These are phyloP conservation scores for Auricularia heimuer DNA, from an alignment of 768 basidiomycete species.

Conservation along the genomic window DNA sequence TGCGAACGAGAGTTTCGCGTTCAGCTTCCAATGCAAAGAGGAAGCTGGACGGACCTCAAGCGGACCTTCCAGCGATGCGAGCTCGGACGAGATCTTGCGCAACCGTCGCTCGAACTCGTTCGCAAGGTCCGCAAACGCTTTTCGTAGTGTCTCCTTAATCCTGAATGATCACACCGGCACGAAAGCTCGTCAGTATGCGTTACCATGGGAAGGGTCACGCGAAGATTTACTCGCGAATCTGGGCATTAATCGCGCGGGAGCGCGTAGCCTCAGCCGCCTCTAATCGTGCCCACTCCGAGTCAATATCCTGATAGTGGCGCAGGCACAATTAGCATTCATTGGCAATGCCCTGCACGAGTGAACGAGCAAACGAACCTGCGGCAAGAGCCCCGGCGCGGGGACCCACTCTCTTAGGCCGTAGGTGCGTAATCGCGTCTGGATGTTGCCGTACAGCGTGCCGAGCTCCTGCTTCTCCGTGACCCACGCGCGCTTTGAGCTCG, in stretches of 20 bases:
- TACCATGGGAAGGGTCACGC: too few species aligned
- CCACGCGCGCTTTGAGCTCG: conserved; percentile 77
- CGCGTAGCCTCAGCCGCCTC: conserved; percentile 64
- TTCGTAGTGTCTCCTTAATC: conserved; percentile 72
- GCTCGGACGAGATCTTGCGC: conserved; percentile 53
- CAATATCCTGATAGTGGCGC: conserved; percentile 44
- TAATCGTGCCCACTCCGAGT: conserved; percentile 64
- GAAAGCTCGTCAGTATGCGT: neutral
- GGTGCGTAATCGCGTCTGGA: conserved; percentile 88
- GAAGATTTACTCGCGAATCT: conserved; percentile 61
- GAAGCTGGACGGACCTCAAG: conserved; percentile 45
- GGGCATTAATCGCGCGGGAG: conserved; percentile 76
- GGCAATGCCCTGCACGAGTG: conserved; percentile 4
- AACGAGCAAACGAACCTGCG: neutral
- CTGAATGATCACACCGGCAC: conserved; percentile 26
- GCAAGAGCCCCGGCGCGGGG: conserved; percentile 49
- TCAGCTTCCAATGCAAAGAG: neutral
- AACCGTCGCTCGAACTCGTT: conserved; percentile 67
- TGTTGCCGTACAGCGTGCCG: conserved; percentile 79
- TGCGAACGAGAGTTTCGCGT: conserved; percentile 17
- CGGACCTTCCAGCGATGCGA: conserved; percentile 67
- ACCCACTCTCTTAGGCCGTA: conserved; percentile 80
- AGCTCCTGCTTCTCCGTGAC: conserved; percentile 85
- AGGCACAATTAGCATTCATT: conserved; percentile 5
- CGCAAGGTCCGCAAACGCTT: conserved; percentile 66